phyloP scores from a whole-genome alignment of 2,329 filamentous ascomycete genomes.

The Geosmithia morbida region DNA sequence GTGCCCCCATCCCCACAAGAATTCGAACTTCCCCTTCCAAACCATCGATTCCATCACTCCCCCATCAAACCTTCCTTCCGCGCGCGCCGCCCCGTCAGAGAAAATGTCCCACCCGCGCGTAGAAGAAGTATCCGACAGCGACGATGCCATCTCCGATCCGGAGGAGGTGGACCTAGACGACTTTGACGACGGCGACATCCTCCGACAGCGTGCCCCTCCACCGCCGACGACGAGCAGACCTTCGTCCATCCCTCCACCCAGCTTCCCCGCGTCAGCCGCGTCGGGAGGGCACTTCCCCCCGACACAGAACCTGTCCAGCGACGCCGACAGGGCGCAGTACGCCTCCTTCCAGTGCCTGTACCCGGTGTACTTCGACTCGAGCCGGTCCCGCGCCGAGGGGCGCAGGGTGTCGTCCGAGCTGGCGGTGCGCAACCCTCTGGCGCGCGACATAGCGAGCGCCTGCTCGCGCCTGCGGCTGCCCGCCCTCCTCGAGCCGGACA shows the following conservation, averaged over 20 bases:
- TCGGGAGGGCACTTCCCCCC: slow-evolving; percentile 4
- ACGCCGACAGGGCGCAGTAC: slow-evolving; percentile 40
- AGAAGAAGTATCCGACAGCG: slow-evolving; percentile 82
- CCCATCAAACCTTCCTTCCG: slow-evolving; percentile 7
- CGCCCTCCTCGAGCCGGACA: slow-evolving; percentile 77
- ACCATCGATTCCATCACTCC: slow-evolving; percentile 1
- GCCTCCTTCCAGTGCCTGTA: slow-evolving; percentile 82
- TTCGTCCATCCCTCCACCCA: slow-evolving; percentile 17
- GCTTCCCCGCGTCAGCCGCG: slow-evolving; percentile 11
- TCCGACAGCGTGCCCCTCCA: slow-evolving; percentile 17
- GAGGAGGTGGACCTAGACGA: slow-evolving; percentile 71
- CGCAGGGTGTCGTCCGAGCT: slow-evolving; percentile 59
- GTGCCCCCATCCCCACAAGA: no score
- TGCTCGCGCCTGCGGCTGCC: slow-evolving; percentile 56
- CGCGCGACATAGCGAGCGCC: slow-evolving; percentile 79
- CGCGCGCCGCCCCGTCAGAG: slow-evolving; percentile 4
- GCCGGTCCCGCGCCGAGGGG: slow-evolving; percentile 61
- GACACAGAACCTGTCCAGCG: slow-evolving; percentile 10
- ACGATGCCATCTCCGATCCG: slow-evolving; percentile 63
- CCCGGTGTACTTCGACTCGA: slow-evolving; percentile 84
- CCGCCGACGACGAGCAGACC: slow-evolving; percentile 11
- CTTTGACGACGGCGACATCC: slow-evolving; percentile 42
- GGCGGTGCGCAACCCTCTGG: slow-evolving; percentile 74
- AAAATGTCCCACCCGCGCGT: slow-evolving; percentile 75
- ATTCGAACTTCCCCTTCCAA: no score